Conservation (phyloP, 2,329 filamentous ascomycete species). For the Clarireedia sp. region DNA sequence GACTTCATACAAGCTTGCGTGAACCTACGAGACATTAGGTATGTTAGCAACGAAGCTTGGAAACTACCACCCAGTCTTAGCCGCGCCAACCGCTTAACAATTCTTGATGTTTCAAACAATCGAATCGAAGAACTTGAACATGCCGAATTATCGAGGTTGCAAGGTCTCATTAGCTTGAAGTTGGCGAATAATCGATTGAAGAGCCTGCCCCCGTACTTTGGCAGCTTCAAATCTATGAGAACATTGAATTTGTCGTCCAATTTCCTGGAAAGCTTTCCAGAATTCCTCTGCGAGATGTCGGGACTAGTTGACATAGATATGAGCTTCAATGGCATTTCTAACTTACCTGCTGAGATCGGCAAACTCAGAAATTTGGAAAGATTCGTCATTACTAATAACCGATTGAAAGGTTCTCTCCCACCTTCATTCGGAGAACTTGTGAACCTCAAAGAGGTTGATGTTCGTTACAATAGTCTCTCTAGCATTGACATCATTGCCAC, state of each 20-base stretch:
- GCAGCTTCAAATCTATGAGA: constrained; percentile 67
- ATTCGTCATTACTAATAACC: constrained; percentile 93
- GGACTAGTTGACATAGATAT: constrained; percentile 88
- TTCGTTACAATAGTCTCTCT: constrained; percentile 84
- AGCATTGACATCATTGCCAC: constrained; percentile 82
- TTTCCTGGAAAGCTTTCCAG: constrained; percentile 74
- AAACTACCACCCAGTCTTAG: constrained; percentile 77
- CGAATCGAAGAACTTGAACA: constrained; percentile 79
- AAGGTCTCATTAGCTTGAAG: constrained; percentile 77
- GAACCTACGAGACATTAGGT: constrained; percentile 90
- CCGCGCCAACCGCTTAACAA: constrained; percentile 72
- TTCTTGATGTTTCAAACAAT: constrained; percentile 93
- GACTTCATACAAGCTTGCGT: constrained; percentile 94
- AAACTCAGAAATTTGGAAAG: constrained; percentile 73
- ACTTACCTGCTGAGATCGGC: constrained; percentile 70
- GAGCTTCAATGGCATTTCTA: constrained; percentile 87
- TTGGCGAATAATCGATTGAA: constrained; percentile 88
- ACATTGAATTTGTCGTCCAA: constrained; percentile 92
- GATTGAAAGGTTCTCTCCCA: constrained; percentile 68
- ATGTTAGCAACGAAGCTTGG: constrained; percentile 86
- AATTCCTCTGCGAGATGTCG: constrained; percentile 73
- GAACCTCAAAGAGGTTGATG: constrained; percentile 82
- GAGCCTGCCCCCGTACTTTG: constrained; percentile 73
- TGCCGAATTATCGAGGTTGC: constrained; percentile 68
- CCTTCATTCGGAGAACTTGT: constrained; percentile 62